phyloP scores from a whole-genome alignment of 768 basidiomycete genomes.

The Phylloporus arenicola region DNA sequence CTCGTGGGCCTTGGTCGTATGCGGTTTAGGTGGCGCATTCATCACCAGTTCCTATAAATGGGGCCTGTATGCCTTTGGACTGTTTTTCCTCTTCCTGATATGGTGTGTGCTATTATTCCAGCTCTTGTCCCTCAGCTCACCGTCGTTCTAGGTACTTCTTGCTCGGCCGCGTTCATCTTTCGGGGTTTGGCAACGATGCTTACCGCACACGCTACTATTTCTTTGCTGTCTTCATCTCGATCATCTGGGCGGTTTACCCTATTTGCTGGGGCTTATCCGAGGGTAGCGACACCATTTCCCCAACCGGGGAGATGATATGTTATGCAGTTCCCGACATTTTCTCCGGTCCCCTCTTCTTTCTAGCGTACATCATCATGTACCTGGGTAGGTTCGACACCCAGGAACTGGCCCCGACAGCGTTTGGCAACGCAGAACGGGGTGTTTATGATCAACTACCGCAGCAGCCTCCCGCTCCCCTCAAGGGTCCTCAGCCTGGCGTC shows the following conservation, averaged over 20 bases:
- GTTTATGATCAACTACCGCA: neutral
- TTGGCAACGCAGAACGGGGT: conserved; percentile 9
- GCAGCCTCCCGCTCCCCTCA: neutral
- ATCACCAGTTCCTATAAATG: conserved; percentile 49
- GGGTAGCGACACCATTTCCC: conserved; percentile 46
- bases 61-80: conserved; percentile 46
- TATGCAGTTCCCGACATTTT: conserved; percentile 46
- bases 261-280: conserved; percentile 53
- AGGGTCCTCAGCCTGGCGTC: neutral
- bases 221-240: conserved; percentile 42
- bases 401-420: conserved; percentile 3
- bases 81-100: conserved; percentile 44
- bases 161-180: conserved; percentile 23
- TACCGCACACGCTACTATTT: conserved; percentile 26
- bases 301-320: conserved; percentile 49
- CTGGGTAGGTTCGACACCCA: neutral
- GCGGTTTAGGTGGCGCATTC: conserved; percentile 47
- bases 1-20: conserved; percentile 41
- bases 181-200: conserved; percentile 20
- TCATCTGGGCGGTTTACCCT: conserved; percentile 55
- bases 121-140: conserved; percentile 6
- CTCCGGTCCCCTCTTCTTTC: conserved; percentile 36
- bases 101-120: conserved; percentile 31
- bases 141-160: conserved; percentile 24
- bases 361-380: conserved; percentile 24